Evolutionary conservation across 306 rosid genomes (phyloP).

Genomic region (Acacia melanoxylon): DNA sequence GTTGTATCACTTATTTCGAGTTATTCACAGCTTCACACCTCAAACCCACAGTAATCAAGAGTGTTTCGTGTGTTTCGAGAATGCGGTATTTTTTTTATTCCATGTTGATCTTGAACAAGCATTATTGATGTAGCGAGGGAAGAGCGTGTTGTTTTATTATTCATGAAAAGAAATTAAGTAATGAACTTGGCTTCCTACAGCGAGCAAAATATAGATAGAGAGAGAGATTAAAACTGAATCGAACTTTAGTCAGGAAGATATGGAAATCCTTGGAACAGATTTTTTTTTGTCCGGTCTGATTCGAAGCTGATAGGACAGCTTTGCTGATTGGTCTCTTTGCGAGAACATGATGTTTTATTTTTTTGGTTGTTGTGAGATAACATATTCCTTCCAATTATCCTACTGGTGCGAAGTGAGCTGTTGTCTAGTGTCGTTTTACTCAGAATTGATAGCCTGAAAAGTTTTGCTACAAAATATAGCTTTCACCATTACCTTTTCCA

Average conservation of each 20-base stretch:
- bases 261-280: not conserved
- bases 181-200: not conserved
- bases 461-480: slow-evolving; percentile 10
- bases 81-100: not conserved
- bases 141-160: not conserved
- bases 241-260: not conserved
- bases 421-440: slow-evolving; percentile 34
- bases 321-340: slow-evolving; percentile 21
- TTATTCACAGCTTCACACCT: not conserved
- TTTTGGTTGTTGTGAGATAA: not conserved
- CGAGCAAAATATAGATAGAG: not conserved
- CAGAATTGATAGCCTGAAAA: slow-evolving; percentile 3
- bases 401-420: slow-evolving; percentile 22
- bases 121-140: not conserved
- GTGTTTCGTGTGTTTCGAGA: not conserved
- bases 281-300: not conserved
- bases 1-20: not conserved
- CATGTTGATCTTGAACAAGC: not conserved
- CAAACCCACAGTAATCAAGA: not conserved
- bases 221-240: not conserved
- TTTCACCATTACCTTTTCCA: slow-evolving; percentile 4
- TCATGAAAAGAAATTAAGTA: not conserved
- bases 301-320: not conserved
- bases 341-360: not conserved
- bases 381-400: slow-evolving; percentile 10